Evolutionary conservation across 441 rosid genomes (phyloP).

Genomic region (Brassica hybrid): DNA sequence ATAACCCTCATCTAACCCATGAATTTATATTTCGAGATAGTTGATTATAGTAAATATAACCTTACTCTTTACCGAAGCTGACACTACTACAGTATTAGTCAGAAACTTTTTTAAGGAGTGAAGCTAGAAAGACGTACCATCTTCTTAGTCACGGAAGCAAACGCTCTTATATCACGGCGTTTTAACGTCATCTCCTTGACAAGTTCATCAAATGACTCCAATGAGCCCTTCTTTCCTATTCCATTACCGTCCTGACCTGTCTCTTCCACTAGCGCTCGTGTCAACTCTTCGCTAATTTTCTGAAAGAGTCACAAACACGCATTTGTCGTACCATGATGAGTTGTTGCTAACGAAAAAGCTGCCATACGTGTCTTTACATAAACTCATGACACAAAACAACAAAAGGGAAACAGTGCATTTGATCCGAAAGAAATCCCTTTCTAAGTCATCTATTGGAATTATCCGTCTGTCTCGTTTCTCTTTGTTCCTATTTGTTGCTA

Average conservation of each 20-base stretch:
- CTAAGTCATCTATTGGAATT: conserved; percentile 37
- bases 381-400: conserved; percentile 43
- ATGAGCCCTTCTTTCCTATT: conserved; percentile 47
- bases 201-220: conserved; percentile 77
- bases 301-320: conserved; percentile 39
- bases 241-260: conserved; percentile 50
- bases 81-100: neutral
- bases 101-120: neutral
- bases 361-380: conserved; percentile 37
- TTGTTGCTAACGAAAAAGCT: conserved; percentile 32
- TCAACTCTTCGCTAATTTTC: conserved; percentile 81
- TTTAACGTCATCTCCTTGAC: conserved; percentile 68
- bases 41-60: neutral
- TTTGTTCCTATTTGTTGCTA: conserved; percentile 36
- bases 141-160: conserved; percentile 82
- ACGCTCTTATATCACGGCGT: conserved; percentile 70
- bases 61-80: conserved; percentile 3
- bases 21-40: neutral
- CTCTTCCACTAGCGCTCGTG: conserved; percentile 73
- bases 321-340: conserved; percentile 23
- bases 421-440: conserved; percentile 11
- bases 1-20: conserved; percentile 3
- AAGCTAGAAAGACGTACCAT: conserved; percentile 54
- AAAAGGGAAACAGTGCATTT: conserved; percentile 25
- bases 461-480: conserved; percentile 40